Percentiles rank a stretch among this genome's conserved stretches.
phyloP scores from a whole-genome alignment of 768 basidiomycete genomes.

The Auriscalpium microsporum region DNA sequence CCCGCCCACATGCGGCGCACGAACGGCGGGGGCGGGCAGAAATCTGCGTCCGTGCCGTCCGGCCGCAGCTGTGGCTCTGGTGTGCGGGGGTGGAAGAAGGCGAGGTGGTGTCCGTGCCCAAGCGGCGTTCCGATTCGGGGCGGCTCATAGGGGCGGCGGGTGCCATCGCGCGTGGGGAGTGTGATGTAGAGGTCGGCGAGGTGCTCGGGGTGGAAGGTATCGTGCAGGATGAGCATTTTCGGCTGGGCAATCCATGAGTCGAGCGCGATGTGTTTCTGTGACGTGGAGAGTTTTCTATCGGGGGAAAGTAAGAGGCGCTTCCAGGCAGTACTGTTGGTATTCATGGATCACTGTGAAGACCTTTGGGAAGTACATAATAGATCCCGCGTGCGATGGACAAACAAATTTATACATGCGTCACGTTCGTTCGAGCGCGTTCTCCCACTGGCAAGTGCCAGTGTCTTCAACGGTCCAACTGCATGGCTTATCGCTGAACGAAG shows the following conservation, averaged over 20 bases:
- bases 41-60: conserved; percentile 69
- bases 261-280: conserved; percentile 19
- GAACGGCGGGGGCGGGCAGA: conserved; percentile 67
- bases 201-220: conserved; percentile 46
- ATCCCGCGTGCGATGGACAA: too few relatives aligned
- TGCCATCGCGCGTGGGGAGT: conserved; percentile 65
- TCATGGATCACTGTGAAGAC: too few relatives aligned
- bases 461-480: too few relatives aligned
- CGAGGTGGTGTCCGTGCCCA: conserved; percentile 60
- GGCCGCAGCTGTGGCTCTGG: conserved; percentile 46
- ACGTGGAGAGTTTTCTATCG: conserved; percentile 5
- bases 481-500: too few relatives aligned
- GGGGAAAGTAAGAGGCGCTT: neutral
- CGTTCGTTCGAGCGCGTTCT: too few relatives aligned
- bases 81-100: conserved; percentile 62
- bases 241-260: conserved; percentile 48
- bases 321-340: too few relatives aligned
- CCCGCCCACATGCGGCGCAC: conserved; percentile 78
- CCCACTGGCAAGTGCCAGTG: too few relatives aligned
- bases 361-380: too few relatives aligned
- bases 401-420: too few relatives aligned
- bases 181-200: conserved; percentile 60
- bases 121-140: conserved; percentile 37
- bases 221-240: conserved; percentile 36
- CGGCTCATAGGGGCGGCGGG: conserved; percentile 27